Conservation (phyloP, 2,329 filamentous ascomycete species). For the Ascochyta clinopodiicola region DNA sequence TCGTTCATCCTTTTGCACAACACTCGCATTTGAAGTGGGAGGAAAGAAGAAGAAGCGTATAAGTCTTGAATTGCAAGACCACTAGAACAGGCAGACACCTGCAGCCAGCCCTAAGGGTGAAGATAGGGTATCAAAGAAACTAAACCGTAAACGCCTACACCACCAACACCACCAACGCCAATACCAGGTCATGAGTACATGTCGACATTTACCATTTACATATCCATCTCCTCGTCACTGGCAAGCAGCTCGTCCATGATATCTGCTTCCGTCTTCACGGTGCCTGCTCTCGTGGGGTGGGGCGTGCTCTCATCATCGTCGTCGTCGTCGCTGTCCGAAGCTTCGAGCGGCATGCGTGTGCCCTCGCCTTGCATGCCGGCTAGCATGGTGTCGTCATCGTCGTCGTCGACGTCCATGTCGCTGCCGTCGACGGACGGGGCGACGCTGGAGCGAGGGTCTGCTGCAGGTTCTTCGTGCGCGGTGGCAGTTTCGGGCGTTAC, state of each 20-base stretch:
- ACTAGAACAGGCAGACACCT: no score
- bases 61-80: no score
- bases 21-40: no score
- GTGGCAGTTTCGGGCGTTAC: slow-evolving; percentile 25
- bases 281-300: slow-evolving; percentile 3
- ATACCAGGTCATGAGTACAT: neutral
- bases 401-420: slow-evolving; percentile 31
- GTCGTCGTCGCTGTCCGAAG: slow-evolving; percentile 30
- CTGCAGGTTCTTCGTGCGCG: slow-evolving; percentile 5
- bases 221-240: slow-evolving; percentile 28
- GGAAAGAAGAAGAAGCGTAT: no score
- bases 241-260: slow-evolving; percentile 45
- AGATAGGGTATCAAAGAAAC: slow-evolving; percentile 10
- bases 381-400: slow-evolving; percentile 45
- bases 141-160: slow-evolving; percentile 2
- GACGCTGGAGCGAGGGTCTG: slow-evolving; percentile 5
- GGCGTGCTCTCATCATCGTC: slow-evolving; percentile 19
- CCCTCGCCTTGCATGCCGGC: slow-evolving; percentile 44
- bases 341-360: slow-evolving; percentile 43
- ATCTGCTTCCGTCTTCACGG: slow-evolving; percentile 39
- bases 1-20: no score
- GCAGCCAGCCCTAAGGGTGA: no score
- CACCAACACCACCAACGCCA: neutral
- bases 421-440: slow-evolving; percentile 18
- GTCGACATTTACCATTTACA: slow-evolving; percentile 2